Evolutionary conservation across 2,329 filamentous ascomycete species (phyloP), one percentile per base, ranked within the genome.

Genomic region (Orbilia javanica): DNA sequence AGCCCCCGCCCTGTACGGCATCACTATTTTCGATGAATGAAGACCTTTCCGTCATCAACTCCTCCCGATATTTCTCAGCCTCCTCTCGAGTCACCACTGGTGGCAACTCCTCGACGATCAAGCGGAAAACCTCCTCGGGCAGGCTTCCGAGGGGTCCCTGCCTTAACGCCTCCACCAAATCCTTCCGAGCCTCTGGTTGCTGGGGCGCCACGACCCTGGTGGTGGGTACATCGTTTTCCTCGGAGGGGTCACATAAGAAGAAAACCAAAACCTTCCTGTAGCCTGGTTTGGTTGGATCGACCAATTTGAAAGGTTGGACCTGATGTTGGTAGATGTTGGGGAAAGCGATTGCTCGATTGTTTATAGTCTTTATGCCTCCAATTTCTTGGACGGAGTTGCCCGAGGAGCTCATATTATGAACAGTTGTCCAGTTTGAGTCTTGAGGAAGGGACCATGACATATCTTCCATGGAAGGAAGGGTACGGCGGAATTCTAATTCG

Each of bases 401-500:
- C 18, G 62, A 62, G 1, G 62, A 34, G 4, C 6, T 11, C 68
- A 79, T 74, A 27, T 74, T 42, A 55, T 79, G 69, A 11, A 73
- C 25, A 0, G 46, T 74, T 13, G 69, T 65, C 63, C 69, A 74
- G 48, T 70, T 73, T 0, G 69, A 74, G 36, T 74, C 63, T 27
- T 74, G 75, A 7, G 68, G 70, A 11, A 73, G 64, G 0, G 6
- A 7, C 4, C 55, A 55, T 31, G 15, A 2, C n/a, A 72, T 8
- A 4, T 70, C 75, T 1, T 74, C 69, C 57, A 74, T 65, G 4
- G 50, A 50, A 2, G 27, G 1, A 31, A 53, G 52, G 0, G 75
- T 79, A 15, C 87, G 87, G 7, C 86, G 86, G 81, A 91, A 90
- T 2, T 84, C 83, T 4, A 91, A 84, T 3, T 80, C 81, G 55